Base-by-base conservation (phyloP, 768 basidiomycete species). In the Leccinellum luteum region DNA sequence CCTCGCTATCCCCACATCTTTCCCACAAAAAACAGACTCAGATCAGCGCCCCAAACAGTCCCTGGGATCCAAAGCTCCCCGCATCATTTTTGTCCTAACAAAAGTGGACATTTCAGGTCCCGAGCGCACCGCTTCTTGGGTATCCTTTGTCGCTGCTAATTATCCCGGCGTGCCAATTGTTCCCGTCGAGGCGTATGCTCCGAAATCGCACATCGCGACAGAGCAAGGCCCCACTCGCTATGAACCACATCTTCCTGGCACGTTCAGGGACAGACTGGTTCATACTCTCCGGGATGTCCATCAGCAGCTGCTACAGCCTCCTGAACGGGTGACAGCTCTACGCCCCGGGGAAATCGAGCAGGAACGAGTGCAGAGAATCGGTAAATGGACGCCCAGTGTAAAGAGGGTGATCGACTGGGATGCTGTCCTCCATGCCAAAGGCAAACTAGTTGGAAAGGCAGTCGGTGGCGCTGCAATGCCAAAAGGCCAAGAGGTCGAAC, bases 91-190 rank as follows among this genome's bases (percentile, higher is more conserved):
- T 44, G 86, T 94, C 50, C 79, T 95, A 9, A 94, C 93, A 17
- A 95, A 98, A 70, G 85, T 86, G 21, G 96, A 96, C 73, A 87
- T 98, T 35, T 79, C 89, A 6, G 91, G 92, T 15, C 80, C 82
- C 13, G 75, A 69, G 28, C 80, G 87, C 43, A 81, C 83, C 2
- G 73, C 78, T 8, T 82, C 84, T 4, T 94, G 93, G 92, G 77
- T 79, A 13, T 66, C 74, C 2, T 86, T 85, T 69, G 78, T 93
- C 31, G 69, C 74, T n/a, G 58, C 69, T 13, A 77, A 67, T 6
- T 81, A 85, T 66, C 86, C 88, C 3, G 74, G 72, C 15, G 64
- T 80, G 4, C 81, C 78, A 3, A 79, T 94, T 14, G 86, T 94
- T 3, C 80, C 84, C 56, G 92, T 93, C 12, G 89, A 92, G 70